These are phyloP conservation scores for Suillus placidus DNA, from an alignment of 768 basidiomycete genomes.

Conservation along the genomic window DNA sequence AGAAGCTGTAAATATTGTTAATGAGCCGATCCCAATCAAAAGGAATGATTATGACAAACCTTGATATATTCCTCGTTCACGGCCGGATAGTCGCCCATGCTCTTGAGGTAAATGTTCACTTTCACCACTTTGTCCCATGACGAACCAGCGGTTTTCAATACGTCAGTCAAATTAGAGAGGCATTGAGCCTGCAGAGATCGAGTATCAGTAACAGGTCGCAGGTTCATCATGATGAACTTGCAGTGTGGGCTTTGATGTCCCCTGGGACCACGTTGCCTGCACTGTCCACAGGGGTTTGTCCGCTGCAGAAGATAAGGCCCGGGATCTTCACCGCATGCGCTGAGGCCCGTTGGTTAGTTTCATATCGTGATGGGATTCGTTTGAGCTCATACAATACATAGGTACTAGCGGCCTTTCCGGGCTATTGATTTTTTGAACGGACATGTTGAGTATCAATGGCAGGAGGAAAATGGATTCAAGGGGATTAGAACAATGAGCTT, in stretches of 20 bases:
- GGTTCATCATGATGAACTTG: conserved; percentile 29
- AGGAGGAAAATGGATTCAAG: not conserved
- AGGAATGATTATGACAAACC: conserved; percentile 31
- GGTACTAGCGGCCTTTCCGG: conserved; percentile 39
- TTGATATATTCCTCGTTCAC: conserved; percentile 64
- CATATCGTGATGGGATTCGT: not conserved
- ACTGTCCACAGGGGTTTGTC: conserved; percentile 55
- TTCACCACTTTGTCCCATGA: conserved; percentile 62
- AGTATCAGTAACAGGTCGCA: not conserved
- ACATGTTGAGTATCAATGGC: conserved; percentile 33
- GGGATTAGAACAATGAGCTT: not conserved
- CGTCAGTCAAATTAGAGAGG: conserved; percentile 55
- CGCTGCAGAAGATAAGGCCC: conserved; percentile 63
- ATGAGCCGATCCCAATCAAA: not conserved
- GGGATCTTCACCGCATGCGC: conserved; percentile 61
- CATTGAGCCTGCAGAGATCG: conserved; percentile 50
- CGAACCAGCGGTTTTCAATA: conserved; percentile 55
- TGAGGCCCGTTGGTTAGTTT: conserved; percentile 21
- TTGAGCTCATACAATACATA: conserved; percentile 17
- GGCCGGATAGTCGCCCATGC: conserved; percentile 57
- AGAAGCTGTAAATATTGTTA: conserved; percentile 38
- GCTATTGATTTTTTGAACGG: conserved; percentile 60
- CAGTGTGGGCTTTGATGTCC: conserved; percentile 64
- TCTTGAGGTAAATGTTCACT: conserved; percentile 63
- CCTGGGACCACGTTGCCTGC: conserved; percentile 53